Base-by-base conservation (phyloP, 1,284 basidiomycete genomes). In the Austroboletus novae-zelandiae region DNA sequence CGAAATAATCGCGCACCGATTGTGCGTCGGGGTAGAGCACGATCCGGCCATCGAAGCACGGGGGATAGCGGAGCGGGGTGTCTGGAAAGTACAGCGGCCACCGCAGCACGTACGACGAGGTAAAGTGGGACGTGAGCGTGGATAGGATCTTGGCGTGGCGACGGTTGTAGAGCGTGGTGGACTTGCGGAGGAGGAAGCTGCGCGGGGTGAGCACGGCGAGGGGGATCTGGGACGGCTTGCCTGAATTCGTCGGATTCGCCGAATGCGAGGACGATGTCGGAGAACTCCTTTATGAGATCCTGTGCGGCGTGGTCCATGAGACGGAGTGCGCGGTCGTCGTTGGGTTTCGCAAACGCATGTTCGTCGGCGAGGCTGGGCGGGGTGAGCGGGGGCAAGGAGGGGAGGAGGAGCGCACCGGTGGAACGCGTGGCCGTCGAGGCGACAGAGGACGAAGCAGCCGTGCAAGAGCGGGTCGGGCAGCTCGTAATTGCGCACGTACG, bases 201-300 rank as follows among this genome's bases (percentile, higher is more conserved):
- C 13, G 34, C 27, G 20, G 32, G 10, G 17, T 43, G 36, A 32
- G 6, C 18, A 17, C 14, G 40, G 13, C 23, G 13, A 14, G 15
- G 2, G n/a, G 15, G n/a, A 8, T 27, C 5, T 9, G 2, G 36
- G 4, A 3, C 29, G 25, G 39, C 51, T 53, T 57, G 89, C 93
- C 93, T 97, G 72, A 84, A 98, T 71, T 99, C 97, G 69, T 99
- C 97, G 37, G 93, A 96, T 74, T 99, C 92, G 1, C 96, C 96
- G 67, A 97, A 99, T 0, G 81, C 96, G 29, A 95, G 77, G 7
- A 92, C 73, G 46, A 96, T 81, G 64, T 95, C 92, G 40, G 81
- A 79, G 62, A 89, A 87, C 62, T 88, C 84, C 34, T 84, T 72
- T 89, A 99, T 90, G 32, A 97, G 79, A 40, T 83, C 75, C 56